Evolutionary conservation across 2,329 filamentous ascomycete species (phyloP), one percentile per base, ranked within the genome.

Genomic region (Colletotrichum caudatum): DNA sequence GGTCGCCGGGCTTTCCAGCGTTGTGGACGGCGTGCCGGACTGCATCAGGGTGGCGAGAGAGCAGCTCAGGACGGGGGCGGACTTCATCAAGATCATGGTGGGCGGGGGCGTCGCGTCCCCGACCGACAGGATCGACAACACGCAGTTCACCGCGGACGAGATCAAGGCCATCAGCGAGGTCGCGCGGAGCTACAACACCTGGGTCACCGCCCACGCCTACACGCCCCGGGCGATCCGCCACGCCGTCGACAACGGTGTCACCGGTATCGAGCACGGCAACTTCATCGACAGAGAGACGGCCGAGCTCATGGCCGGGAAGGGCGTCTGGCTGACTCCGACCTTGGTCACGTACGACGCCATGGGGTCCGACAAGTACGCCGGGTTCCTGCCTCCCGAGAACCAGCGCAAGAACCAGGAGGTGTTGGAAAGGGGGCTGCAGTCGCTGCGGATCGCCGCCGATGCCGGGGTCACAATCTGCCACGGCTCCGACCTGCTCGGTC

Each of bases 21-120:
- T 89, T 1, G 84, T 83, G 54, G 86, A 90, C 75, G 87, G 88
- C 1, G 87, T 89, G 1, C 81, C 86, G 0, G 85, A 87, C 56
- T 90, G 88, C 73, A 80, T 88, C 53, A 82, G 82, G 26, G 84
- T 81, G 9, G 83, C 85, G 0, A 82, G 89, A 2, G 87, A 89
- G 63, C 85, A 90, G 76, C 77, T 91, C 0, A 81, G 88, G 3
- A 81, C 79, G 11, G 89, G 89, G 2, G 86, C 87, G 0, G 87
- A 90, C 75, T 90, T 90, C 74, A 84, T 91, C 77, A 91, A 91
- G 77, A 88, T 91, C 73, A 90, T 90, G 87, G 82, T 82, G 0
- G 84, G 84, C 6, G 88, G 89, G 1, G 89, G 89, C 11, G 88
- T 91, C 1, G 83, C 85, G 0, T 86, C 83, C 14, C 87, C 87